A percentile compares a stretch with the other conserved stretches of the same genome.
Conservation (phyloP, 306 rosid genomes). For the Cucurbita pepo region DNA sequence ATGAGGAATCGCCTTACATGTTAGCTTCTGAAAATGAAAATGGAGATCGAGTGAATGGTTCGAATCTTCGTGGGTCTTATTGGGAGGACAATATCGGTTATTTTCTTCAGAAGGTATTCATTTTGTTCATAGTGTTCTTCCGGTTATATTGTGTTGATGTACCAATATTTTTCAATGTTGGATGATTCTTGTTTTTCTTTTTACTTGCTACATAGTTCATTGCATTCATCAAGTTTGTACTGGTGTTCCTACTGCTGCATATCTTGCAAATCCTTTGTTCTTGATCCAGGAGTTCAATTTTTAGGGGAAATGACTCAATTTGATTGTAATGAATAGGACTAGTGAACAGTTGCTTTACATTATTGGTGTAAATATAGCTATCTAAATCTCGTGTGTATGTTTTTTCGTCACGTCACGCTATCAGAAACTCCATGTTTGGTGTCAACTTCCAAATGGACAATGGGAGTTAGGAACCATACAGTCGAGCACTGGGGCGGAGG, state of each 20-base stretch:
- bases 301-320: not conserved
- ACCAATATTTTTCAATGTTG: not conserved
- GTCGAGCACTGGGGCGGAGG: slow-evolving; percentile 55
- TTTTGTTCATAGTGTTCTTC: not conserved
- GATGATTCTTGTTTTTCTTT: not conserved
- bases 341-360: not conserved
- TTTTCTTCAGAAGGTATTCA: slow-evolving; percentile 74
- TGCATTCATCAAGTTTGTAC: not conserved
- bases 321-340: not conserved
- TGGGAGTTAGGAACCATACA: slow-evolving; percentile 78
- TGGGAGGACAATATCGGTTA: slow-evolving; percentile 52
- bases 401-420: not conserved
- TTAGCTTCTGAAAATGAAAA: slow-evolving; percentile 18
- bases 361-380: not conserved
- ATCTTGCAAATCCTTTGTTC: not conserved
- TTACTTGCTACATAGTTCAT: not conserved
- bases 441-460: slow-evolving; percentile 48
- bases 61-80: slow-evolving; percentile 21
- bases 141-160: not conserved
- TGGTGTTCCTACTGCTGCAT: not conserved
- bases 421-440: slow-evolving; percentile 93
- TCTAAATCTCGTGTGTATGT: not conserved
- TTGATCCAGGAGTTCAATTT: not conserved
- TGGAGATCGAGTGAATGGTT: slow-evolving; percentile 7
- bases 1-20: slow-evolving; percentile 55